These are phyloP conservation scores for Alternaria incomplexa DNA, from an alignment of 2,329 filamentous ascomycete species.

Conservation along the genomic window DNA sequence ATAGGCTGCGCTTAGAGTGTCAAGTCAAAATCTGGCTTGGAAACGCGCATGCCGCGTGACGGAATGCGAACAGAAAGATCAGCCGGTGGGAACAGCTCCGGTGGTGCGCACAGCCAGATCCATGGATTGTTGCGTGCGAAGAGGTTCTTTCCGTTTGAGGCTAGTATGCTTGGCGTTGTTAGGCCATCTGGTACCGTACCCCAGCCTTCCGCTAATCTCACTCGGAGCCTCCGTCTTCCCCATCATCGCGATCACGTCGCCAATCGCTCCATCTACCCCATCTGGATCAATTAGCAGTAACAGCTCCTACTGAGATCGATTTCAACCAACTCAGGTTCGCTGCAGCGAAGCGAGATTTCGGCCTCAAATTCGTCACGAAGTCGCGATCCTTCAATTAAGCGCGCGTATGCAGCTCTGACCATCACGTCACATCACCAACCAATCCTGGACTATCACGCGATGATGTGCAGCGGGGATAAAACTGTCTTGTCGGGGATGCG, in stretches of 20 bases:
- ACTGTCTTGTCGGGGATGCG: background rate
- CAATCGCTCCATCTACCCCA: conserved; percentile 7
- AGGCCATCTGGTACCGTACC: background rate
- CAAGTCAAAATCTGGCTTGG: background rate
- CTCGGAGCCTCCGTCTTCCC: background rate
- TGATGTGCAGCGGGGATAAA: background rate
- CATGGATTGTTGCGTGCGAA: background rate
- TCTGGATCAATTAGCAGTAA: background rate
- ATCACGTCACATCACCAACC: background rate
- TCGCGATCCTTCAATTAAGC: background rate
- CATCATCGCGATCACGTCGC: background rate
- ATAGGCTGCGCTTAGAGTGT: background rate
- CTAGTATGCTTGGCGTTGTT: conserved; percentile 2
- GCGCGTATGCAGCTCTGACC: conserved; percentile 9
- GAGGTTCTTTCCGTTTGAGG: background rate
- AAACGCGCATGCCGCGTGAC: background rate
- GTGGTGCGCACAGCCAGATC: background rate
- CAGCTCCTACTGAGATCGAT: background rate
- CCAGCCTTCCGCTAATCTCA: background rate
- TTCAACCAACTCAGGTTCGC: background rate
- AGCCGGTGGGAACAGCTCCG: background rate
- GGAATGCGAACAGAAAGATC: background rate
- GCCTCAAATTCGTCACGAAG: background rate
- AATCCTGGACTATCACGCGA: background rate
- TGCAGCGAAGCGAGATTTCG: conserved; percentile 10